phyloP scores from a whole-genome alignment of 345 rosid genomes.

The Viola odorata region DNA sequence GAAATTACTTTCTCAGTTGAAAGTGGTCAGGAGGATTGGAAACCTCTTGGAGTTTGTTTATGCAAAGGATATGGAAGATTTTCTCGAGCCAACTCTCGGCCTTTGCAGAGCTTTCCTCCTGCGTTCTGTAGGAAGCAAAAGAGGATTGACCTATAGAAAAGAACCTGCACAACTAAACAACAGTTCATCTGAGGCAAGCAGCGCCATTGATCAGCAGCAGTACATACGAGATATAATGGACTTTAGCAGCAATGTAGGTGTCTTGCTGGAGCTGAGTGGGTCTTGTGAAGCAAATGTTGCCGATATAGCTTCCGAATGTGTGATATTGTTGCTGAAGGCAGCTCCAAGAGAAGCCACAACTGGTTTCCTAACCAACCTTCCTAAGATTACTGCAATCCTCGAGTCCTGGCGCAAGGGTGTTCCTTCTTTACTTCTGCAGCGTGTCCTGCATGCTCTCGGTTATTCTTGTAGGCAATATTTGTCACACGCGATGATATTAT shows the following conservation, averaged over 20 bases:
- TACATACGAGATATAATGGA: slow-evolving; percentile 71
- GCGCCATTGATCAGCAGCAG: slow-evolving; percentile 45
- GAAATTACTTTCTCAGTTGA: slow-evolving; percentile 73
- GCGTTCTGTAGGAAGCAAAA: slow-evolving; percentile 49
- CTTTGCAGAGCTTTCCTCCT: slow-evolving; percentile 77
- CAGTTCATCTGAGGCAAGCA: slow-evolving; percentile 33
- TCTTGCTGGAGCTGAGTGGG: slow-evolving; percentile 53
- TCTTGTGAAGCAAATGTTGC: slow-evolving; percentile 43
- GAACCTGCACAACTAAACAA: slow-evolving; percentile 64
- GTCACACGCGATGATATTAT: slow-evolving; percentile 80
- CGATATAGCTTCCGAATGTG: slow-evolving; percentile 82
- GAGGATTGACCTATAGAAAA: slow-evolving; percentile 38
- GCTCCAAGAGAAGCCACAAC: slow-evolving; percentile 93
- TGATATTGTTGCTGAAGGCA: slow-evolving; percentile 61
- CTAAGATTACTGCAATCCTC: slow-evolving; percentile 55
- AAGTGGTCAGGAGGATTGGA: slow-evolving; percentile 79
- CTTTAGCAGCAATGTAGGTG: slow-evolving; percentile 64
- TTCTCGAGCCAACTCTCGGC: slow-evolving; percentile 81
- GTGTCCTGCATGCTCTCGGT: slow-evolving; percentile 71
- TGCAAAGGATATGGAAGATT: slow-evolving; percentile 97
- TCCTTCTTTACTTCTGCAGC: slow-evolving; percentile 47
- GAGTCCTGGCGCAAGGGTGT: slow-evolving; percentile 49
- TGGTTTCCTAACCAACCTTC: slow-evolving; percentile 74
- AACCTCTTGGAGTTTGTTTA: slow-evolving; percentile 76
- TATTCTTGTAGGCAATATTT: slow-evolving; percentile 75